Conservation (phyloP, 129 eudicot species). For the Chrysanthemum makinoi region DNA sequence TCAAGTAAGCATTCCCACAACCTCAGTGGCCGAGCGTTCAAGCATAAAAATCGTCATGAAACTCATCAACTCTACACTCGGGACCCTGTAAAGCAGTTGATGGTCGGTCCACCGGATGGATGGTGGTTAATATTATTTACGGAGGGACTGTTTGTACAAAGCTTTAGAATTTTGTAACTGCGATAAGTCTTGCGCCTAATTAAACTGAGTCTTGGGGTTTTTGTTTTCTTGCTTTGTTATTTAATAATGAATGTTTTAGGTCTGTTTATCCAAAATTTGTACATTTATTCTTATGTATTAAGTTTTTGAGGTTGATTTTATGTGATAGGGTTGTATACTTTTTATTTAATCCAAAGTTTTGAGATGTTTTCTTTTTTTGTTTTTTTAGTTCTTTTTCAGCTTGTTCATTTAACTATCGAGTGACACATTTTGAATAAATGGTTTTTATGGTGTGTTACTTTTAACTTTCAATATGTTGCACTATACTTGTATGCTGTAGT, state of each 20-base stretch:
- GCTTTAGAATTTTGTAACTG: conserved; percentile 27
- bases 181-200: too few species aligned
- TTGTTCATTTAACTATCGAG: too few species aligned
- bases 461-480: too few species aligned
- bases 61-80: conserved; percentile 76
- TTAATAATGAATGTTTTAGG: conserved; percentile 26
- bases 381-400: too few species aligned
- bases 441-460: too few species aligned
- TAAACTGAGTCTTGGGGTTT: not conserved
- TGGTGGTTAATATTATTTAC: conserved; percentile 14
- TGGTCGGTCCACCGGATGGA: conserved; percentile 1
- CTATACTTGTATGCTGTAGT: too few species aligned
- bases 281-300: conserved; percentile 30
- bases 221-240: conserved; percentile 5
- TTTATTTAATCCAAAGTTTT: conserved; percentile 15
- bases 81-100: conserved; percentile 26
- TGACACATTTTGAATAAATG: too few species aligned
- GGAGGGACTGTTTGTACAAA: conserved; percentile 42
- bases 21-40: conserved; percentile 54
- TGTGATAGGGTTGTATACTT: conserved; percentile 9
- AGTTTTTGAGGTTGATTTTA: conserved; percentile 18
- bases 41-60: conserved; percentile 72
- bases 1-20: conserved; percentile 60
- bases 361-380: too few species aligned
- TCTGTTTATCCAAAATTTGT: conserved; percentile 21